Conservation (phyloP, 129 eudicot species). For the Pulicaria dysenterica region DNA sequence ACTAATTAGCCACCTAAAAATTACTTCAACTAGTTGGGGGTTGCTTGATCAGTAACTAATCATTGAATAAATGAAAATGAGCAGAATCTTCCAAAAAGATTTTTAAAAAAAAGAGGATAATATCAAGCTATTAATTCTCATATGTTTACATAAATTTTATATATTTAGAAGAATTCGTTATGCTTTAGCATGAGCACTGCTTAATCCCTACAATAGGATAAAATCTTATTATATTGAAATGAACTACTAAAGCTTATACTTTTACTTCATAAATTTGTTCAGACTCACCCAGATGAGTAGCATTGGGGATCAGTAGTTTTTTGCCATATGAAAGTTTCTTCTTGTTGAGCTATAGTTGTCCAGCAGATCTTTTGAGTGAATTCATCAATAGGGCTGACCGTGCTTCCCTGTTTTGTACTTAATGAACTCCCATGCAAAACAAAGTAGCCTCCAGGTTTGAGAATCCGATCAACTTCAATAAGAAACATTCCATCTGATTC, state of each 20-base stretch:
- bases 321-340: constrained; percentile 95
- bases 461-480: constrained; percentile 85
- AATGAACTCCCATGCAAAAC: constrained; percentile 68
- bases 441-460: constrained; percentile 95
- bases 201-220: background rate
- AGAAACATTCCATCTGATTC: constrained; percentile 77
- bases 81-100: background rate
- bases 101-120: background rate
- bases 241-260: background rate
- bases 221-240: background rate
- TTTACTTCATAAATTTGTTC: background rate
- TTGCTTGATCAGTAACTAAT: background rate
- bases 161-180: background rate
- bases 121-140: background rate
- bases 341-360: constrained; percentile 83
- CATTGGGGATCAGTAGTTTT: constrained; percentile 80
- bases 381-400: constrained; percentile 66
- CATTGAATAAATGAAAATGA: background rate
- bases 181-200: background rate
- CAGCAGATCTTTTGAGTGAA: constrained; percentile 74
- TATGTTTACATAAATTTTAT: background rate
- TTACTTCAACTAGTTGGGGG: no score
- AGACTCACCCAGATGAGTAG: constrained; percentile 76
- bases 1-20: background rate
- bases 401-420: constrained; percentile 56